Evolutionary conservation across 306 rosid species (phyloP).

Genomic region (Purshia tridentata): DNA sequence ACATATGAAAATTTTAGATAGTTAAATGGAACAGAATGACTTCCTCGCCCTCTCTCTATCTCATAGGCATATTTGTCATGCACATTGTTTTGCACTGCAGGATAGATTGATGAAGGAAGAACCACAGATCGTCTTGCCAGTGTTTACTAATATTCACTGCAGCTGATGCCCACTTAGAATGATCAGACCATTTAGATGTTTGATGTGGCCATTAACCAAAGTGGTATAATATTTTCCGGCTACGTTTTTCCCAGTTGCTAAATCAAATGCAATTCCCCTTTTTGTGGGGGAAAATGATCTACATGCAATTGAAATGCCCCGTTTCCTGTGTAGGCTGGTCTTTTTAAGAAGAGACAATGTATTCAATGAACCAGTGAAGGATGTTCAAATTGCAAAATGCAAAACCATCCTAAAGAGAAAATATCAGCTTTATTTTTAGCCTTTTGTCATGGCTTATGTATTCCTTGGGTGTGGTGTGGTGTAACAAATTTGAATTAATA

Average conservation of each 20-base stretch:
- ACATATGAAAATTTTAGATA: background rate
- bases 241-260: background rate
- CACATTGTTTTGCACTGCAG: background rate
- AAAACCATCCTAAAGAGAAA: conserved; percentile 8
- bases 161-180: background rate
- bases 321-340: background rate
- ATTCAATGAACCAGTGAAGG: background rate
- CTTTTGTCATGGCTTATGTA: background rate
- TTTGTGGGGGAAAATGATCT: background rate
- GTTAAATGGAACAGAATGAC: background rate
- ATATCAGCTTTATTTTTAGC: conserved; percentile 2
- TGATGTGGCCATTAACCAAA: background rate
- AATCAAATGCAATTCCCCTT: conserved; percentile 7
- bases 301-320: background rate
- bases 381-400: conserved; percentile 10
- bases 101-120: background rate
- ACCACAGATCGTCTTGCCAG: background rate
- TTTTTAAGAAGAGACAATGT: background rate
- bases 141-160: background rate
- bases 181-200: background rate
- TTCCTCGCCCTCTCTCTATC: background rate
- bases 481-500: background rate
- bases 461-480: background rate
- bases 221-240: conserved; percentile 3
- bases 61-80: background rate